These are phyloP conservation scores for Halophytophthora polymorphica DNA, from an alignment of 352 stramenopile species.

Conservation along the genomic window DNA sequence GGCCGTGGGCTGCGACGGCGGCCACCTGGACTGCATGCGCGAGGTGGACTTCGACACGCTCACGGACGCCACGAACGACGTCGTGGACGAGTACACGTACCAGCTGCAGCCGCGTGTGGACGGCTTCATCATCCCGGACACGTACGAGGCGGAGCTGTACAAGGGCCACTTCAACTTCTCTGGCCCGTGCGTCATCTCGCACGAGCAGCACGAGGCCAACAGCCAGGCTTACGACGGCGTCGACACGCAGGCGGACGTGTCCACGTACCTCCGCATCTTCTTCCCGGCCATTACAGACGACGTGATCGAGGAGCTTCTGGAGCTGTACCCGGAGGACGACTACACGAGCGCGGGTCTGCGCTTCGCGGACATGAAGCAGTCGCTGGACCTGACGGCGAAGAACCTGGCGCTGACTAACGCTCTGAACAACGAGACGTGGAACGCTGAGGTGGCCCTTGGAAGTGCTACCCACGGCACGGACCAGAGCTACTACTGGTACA, in stretches of 20 bases:
- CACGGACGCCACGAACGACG: constrained; percentile 1
- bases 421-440: constrained; percentile 26
- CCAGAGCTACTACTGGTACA: constrained; percentile 29
- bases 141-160: constrained; percentile 25
- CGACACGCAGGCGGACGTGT: constrained; percentile 13
- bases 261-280: constrained; percentile 21
- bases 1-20: constrained; percentile 12
- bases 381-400: constrained; percentile 20
- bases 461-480: constrained; percentile 15
- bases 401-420: constrained; percentile 18
- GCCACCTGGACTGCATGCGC: constrained; percentile 25
- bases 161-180: constrained; percentile 32
- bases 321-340: constrained; percentile 18
- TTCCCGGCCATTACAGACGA: constrained; percentile 24
- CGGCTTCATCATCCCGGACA: constrained; percentile 24
- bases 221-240: constrained; percentile 9
- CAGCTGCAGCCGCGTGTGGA: constrained; percentile 22
- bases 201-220: constrained; percentile 23
- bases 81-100: constrained; percentile 21
- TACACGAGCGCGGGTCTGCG: constrained; percentile 22
- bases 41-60: constrained; percentile 12
- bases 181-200: constrained; percentile 22
- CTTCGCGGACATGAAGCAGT: constrained; percentile 26
- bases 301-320: constrained; percentile 12
- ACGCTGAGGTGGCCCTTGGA: constrained; percentile 14